Conservation (phyloP, 2,329 filamentous ascomycete genomes). For the Myriangium duriaei region DNA sequence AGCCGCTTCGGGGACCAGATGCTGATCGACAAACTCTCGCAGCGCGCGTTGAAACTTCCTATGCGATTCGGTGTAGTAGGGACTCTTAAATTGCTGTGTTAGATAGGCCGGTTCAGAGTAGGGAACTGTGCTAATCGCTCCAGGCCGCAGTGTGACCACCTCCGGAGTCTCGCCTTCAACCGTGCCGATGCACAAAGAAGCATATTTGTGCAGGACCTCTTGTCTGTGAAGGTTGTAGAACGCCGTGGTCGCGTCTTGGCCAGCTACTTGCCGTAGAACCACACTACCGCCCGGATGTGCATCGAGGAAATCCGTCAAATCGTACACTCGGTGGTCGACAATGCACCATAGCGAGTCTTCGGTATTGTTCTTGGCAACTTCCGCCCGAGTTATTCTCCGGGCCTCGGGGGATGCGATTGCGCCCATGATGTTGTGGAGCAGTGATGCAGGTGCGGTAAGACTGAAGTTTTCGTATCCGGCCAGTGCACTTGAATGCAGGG, state of each 20-base stretch:
- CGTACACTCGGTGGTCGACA: constrained; percentile 78
- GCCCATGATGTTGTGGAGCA: too few relatives aligned
- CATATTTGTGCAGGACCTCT: constrained; percentile 75
- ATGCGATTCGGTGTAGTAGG: constrained; percentile 71
- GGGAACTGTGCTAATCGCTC: constrained; percentile 64
- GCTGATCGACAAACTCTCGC: constrained; percentile 57
- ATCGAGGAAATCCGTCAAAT: constrained; percentile 72
- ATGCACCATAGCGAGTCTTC: constrained; percentile 72
- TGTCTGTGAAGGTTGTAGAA: constrained; percentile 91
- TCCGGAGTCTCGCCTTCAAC: constrained; percentile 63
- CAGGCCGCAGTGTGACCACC: constrained; percentile 55
- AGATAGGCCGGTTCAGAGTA: constrained; percentile 83
- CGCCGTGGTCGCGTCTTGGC: constrained; percentile 65
- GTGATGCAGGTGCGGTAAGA: too few relatives aligned
- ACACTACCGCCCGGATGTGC: constrained; percentile 73
- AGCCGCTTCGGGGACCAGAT: constrained; percentile 62
- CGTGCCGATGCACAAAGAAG: constrained; percentile 60
- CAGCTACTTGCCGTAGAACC: constrained; percentile 68
- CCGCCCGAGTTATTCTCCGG: constrained; percentile 28
- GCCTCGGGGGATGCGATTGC: background rate
- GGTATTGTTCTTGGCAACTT: constrained; percentile 64
- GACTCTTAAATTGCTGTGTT: constrained; percentile 59
- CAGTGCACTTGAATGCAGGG: too few relatives aligned
- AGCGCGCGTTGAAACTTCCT: constrained; percentile 54
- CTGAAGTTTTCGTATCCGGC: too few relatives aligned